Evolutionary conservation across 176 grass and related monocot species (phyloP).

Genomic region (Lolium multiflorum): DNA sequence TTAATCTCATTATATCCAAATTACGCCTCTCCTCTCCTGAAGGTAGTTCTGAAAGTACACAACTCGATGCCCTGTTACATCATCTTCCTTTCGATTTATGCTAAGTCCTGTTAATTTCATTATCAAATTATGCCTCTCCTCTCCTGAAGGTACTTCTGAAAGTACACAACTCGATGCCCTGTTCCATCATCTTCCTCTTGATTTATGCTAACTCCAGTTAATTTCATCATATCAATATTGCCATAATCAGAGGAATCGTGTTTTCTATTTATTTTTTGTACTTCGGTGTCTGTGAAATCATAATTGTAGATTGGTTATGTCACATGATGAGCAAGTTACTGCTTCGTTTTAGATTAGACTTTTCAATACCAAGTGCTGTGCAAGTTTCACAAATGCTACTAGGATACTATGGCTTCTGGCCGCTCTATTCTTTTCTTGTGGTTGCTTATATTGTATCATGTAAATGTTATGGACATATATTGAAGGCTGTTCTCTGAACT

Average conservation of each 20-base stretch:
- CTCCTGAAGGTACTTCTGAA: neutral
- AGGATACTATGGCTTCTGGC: neutral
- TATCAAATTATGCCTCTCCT: too few species aligned
- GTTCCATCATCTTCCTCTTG: neutral
- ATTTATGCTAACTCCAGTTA: neutral
- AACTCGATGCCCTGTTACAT: neutral
- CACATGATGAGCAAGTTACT: neutral
- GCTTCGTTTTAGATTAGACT: neutral
- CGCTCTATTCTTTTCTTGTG: neutral
- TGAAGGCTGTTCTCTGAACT: neutral
- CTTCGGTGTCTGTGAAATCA: neutral
- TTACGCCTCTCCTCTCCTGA: too few species aligned
- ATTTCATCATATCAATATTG: neutral
- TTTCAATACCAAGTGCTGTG: neutral
- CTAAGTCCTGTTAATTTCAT: neutral
- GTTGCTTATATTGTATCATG: neutral
- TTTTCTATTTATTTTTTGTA: neutral
- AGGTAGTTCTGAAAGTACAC: neutral
- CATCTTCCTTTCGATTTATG: neutral
- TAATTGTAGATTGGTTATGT: neutral
- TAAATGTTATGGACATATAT: slow-evolving; percentile 15
- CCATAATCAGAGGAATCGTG: neutral
- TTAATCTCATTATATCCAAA: neutral
- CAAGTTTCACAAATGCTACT: neutral
- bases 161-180: neutral